Evolutionary conservation across 2,329 filamentous ascomycete genomes (phyloP).

Genomic region (Stagonosporopsis chrysanthemi): DNA sequence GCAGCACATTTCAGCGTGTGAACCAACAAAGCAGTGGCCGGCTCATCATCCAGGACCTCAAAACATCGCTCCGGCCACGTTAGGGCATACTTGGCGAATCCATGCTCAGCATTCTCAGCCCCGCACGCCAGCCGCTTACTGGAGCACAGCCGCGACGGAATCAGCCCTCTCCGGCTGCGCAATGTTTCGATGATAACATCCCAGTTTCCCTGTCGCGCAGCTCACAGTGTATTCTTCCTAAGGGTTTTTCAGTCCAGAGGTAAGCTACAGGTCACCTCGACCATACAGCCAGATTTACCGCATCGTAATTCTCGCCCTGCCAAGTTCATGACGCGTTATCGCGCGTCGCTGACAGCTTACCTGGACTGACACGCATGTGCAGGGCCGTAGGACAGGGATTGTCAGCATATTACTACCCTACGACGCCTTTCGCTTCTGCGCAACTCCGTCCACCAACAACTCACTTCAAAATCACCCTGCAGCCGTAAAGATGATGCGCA

Average conservation of each 20-base stretch:
- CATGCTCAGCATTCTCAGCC: conserved; percentile 10
- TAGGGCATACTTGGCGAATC: conserved; percentile 11
- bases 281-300: conserved; percentile 1
- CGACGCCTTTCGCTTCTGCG: conserved; percentile 7
- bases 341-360: conserved; percentile 14
- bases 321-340: conserved; percentile 17
- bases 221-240: neutral
- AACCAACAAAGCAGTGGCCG: neutral
- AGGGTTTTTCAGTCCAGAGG: neutral
- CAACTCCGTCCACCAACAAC: neutral
- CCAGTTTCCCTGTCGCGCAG: neutral
- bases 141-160: conserved; percentile 7
- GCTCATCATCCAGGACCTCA: neutral
- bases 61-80: neutral
- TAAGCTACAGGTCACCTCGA: neutral
- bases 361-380: conserved; percentile 2
- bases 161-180: conserved; percentile 6
- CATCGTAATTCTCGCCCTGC: conserved; percentile 8
- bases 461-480: neutral
- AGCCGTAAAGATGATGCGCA: conserved; percentile 52
- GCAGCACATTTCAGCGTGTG: neutral
- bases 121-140: conserved; percentile 5
- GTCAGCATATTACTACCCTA: conserved; percentile 12
- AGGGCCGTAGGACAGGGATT: conserved; percentile 15
- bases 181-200: neutral